Base-by-base conservation (phyloP, 768 basidiomycete species). In the Tylopilus intermedius region DNA sequence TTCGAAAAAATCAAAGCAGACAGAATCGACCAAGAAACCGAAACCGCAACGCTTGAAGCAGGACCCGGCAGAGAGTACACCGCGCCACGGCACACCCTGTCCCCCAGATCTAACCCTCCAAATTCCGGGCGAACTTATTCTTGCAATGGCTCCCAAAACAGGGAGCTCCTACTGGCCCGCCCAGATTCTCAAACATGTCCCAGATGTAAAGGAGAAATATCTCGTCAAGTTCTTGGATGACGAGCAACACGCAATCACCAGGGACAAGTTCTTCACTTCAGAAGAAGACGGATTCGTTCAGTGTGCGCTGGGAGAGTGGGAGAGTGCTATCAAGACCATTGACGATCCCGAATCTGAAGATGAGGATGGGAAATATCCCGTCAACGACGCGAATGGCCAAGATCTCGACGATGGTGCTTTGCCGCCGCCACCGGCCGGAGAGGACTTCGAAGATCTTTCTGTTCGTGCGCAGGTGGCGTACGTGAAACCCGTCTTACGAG, bases 81-180 rank as follows among this genome's bases (percentile, higher is more conserved):
- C 57, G 1, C 55, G 40, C 3, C 41, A 29, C 8, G 76, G 70
- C 73, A 68, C 70, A 1, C 74, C 76, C 9, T 77, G 77, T 5
- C 72, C 68, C 14, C 67, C 73, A 2, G 82, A 87, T 56, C 68
- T 69, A 4, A 65, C 71, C 0, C 71, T 86, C 22, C 67, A 76
- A 14, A 79, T 88, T 35, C 86, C 86, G 3, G 88, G 86, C 3
- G 88, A 90, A 63, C 66, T 82, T 1, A 70, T 89, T 2, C 71
- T 89, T 11, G 83, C 83, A 6, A 67, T 67, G 49, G 62, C 58
- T 21, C 67, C 66, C 26, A 61, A 58, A n/a, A 63, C 64, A 6
- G 58, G 68, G 5, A 56, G 60, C 5, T 58, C 64, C 14, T 84
- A 83, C 59, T 91, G 88, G 88, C 86, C 88, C 2, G 88, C 83